A percentile compares a stretch with the other conserved stretches of the same genome.
Evolutionary conservation across 2,329 filamentous ascomycete species (phyloP).

Genomic region (Penicillium occitanis): DNA sequence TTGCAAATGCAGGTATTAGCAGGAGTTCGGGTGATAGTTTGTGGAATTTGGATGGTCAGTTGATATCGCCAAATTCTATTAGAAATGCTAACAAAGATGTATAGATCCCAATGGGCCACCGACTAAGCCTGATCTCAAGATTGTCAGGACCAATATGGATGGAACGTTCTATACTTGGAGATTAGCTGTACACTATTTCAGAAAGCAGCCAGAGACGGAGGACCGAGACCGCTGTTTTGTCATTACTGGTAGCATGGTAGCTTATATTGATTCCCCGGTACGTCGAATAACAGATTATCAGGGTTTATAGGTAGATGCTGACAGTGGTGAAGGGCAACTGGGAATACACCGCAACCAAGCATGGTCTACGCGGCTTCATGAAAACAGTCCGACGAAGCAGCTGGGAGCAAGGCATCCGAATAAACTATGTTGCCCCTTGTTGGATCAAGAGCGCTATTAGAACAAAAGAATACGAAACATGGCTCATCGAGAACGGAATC

Average conservation of each 20-base stretch:
- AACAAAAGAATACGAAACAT: conserved; percentile 9
- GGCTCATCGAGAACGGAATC: conserved; percentile 1
- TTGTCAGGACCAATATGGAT: not conserved
- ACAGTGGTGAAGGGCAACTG: conserved; percentile 30
- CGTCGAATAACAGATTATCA: not conserved
- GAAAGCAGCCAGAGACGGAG: conserved; percentile 56
- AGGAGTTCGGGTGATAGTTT: not conserved
- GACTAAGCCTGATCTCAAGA: conserved; percentile 4
- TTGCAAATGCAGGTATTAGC: conserved; percentile 3
- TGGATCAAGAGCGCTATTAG: conserved; percentile 31
- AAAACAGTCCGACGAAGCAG: conserved; percentile 39
- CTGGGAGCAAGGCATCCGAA: conserved; percentile 47
- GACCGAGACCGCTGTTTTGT: conserved; percentile 57
- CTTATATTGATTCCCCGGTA: not conserved
- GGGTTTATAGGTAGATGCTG: not conserved
- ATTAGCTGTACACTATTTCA: conserved; percentile 50
- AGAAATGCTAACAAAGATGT: not conserved
- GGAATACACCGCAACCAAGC: conserved; percentile 49
- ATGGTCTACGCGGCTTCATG: conserved; percentile 48
- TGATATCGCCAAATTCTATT: not conserved
- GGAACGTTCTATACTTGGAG: conserved; percentile 3
- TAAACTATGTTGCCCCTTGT: conserved; percentile 51
- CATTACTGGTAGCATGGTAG: not conserved
- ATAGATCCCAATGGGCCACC: not conserved
- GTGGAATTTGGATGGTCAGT: conserved; percentile 8